Evolutionary conservation across 1,284 basidiomycete genomes (phyloP).

Genomic region (Meripilus lineatus): DNA sequence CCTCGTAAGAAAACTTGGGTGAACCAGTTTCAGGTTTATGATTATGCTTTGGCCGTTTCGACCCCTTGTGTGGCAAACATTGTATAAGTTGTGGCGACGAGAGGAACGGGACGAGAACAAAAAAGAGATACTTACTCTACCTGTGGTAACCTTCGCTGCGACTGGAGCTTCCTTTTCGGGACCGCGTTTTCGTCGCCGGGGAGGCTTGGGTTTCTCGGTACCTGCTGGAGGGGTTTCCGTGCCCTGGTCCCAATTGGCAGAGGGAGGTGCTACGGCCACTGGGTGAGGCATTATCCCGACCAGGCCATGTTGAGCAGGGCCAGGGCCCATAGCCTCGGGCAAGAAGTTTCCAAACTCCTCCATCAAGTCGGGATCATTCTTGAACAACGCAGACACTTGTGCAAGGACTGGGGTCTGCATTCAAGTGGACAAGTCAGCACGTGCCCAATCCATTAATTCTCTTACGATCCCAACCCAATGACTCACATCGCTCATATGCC

Average conservation of each 20-base stretch:
- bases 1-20: conserved; percentile 51
- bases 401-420: conserved; percentile 76
- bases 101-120: background rate
- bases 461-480: too few relatives aligned
- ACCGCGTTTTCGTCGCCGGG: conserved; percentile 46
- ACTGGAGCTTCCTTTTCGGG: conserved; percentile 57
- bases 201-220: conserved; percentile 40
- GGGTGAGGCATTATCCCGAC: conserved; percentile 42
- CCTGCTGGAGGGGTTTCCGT: conserved; percentile 28
- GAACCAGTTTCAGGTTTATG: conserved; percentile 50
- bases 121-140: conserved; percentile 19
- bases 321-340: conserved; percentile 57
- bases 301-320: conserved; percentile 30
- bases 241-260: conserved; percentile 24
- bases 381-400: conserved; percentile 92
- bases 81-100: background rate
- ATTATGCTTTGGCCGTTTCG: conserved; percentile 54
- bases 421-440: conserved; percentile 7
- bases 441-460: too few relatives aligned
- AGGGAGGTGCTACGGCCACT: conserved; percentile 24
- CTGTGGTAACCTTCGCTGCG: conserved; percentile 23
- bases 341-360: conserved; percentile 97
- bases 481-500: conserved; percentile 83
- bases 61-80: conserved; percentile 24
- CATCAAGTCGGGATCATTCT: conserved; percentile 88